phyloP scores from a whole-genome alignment of 2,329 filamentous ascomycete species.

The Chaetomiaceae sp. region DNA sequence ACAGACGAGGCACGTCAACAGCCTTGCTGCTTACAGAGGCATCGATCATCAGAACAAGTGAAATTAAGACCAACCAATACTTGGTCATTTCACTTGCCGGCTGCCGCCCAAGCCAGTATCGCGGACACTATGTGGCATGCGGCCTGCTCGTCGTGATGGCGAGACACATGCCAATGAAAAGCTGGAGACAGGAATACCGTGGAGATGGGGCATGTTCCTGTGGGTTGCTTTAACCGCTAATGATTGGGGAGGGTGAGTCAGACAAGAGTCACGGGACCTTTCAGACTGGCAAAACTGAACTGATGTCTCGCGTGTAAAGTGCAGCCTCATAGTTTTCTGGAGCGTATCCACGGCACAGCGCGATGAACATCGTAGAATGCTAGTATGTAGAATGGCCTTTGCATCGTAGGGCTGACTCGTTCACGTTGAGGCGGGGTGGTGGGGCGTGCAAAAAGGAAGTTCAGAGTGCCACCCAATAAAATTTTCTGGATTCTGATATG shows the following conservation, averaged over 20 bases:
- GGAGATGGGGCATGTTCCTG: conserved; percentile 6
- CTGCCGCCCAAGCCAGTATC: background rate
- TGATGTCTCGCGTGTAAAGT: too few species aligned
- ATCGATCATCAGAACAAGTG: too few species aligned
- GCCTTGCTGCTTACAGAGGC: too few species aligned
- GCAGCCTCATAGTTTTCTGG: too few species aligned
- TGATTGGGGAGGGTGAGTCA: background rate
- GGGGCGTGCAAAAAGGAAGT: background rate
- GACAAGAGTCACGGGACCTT: too few species aligned
- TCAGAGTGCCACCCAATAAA: conserved; percentile 15
- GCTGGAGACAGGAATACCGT: conserved; percentile 4
- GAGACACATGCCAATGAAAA: conserved; percentile 3
- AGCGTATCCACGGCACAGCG: too few species aligned
- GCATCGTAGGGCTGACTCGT: too few species aligned
- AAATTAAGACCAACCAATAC: background rate
- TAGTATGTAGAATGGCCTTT: too few species aligned
- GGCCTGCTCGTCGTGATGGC: background rate
- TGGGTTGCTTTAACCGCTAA: conserved; percentile 11
- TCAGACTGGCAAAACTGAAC: too few species aligned
- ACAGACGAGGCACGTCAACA: too few species aligned
- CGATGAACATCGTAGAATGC: too few species aligned
- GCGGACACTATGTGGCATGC: conserved; percentile 4
- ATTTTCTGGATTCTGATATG: conserved; percentile 14
- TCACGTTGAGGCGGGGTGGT: background rate
- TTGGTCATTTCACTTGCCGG: background rate